Evolutionary conservation across 345 rosid genomes (phyloP).

Genomic region (Excoecaria agallocha): DNA sequence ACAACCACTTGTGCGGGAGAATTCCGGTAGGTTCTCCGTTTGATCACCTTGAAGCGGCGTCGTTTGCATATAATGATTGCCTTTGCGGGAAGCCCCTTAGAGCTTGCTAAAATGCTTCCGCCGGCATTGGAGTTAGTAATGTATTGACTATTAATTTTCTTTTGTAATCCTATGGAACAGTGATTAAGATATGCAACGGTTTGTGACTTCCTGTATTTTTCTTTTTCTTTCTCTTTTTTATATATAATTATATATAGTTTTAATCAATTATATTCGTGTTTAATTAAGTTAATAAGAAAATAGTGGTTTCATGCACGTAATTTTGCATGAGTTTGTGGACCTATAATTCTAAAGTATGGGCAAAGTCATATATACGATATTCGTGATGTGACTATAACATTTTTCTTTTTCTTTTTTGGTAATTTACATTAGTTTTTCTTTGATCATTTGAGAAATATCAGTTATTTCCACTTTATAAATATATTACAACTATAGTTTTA

Average conservation of each 20-base stretch:
- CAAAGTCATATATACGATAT: neutral
- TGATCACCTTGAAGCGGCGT: conserved; percentile 77
- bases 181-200: neutral
- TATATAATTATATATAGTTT: neutral
- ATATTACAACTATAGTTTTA: too few relatives aligned
- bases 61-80: conserved; percentile 65
- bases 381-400: neutral
- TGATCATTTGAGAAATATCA: too few relatives aligned
- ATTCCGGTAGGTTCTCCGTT: conserved; percentile 79
- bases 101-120: conserved; percentile 35
- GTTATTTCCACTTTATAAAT: too few relatives aligned
- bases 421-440: too few relatives aligned
- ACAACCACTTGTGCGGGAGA: conserved; percentile 76
- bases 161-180: conserved; percentile 7
- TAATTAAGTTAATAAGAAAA: neutral
- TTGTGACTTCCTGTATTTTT: neutral
- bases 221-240: neutral
- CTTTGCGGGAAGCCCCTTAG: conserved; percentile 78
- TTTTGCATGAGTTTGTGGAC: conserved; percentile 8
- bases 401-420: neutral
- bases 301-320: conserved; percentile 11
- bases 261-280: neutral
- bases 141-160: neutral
- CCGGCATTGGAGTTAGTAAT: neutral
- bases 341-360: neutral